Evolutionary conservation across 2,329 filamentous ascomycete species (phyloP), one percentile per base, ranked within the genome.

Genomic region (Juglanconis juglandina): DNA sequence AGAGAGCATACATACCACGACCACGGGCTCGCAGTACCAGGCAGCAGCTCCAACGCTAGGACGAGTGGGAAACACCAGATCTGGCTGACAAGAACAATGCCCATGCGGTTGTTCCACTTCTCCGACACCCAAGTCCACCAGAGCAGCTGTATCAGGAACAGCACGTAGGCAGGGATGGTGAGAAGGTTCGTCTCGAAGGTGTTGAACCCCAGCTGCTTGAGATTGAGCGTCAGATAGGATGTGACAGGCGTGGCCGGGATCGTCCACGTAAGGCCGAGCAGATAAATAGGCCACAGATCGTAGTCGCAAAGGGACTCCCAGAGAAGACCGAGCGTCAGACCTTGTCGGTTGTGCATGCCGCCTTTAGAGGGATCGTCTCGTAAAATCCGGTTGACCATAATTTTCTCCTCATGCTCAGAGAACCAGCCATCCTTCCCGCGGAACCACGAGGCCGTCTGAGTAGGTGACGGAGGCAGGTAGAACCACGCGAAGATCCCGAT

Each of bases 371-470:
- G 67, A 46, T 69, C 68, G n/a, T 69, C 68, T 2, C 67, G 64
- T 17, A 70, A 58, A 42, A 86, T 76, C 3, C 84, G 79, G 64
- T 86, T 87, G 13, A 86, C 82, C 77, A 87, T 81, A 65, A 87
- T 85, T 65, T 83, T 83, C 67, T 87, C 85, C 66, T 87, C 84
- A 10, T 73, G 75, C 64, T 86, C 83, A 10, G 71, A 78, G 69
- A 87, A 85, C 84, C 83, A 84, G 13, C 85, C 84, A 7, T 71
- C 63, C 56, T 82, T 82, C 2, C 82, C 81, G 2, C 84, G 78
- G 64, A 87, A 80, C 59, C 76, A 74, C 41, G 77, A 79, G 0
- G 77, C 77, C 0, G 85, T 88, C 64, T 87, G 83, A 0, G 81
- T 84, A 0, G 86, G 85, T 0, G 81, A 85, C 54, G 80, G 72